Evolutionary conservation across 1,284 basidiomycete genomes (phyloP).

Genomic region (Malassezia brasiliensis): DNA sequence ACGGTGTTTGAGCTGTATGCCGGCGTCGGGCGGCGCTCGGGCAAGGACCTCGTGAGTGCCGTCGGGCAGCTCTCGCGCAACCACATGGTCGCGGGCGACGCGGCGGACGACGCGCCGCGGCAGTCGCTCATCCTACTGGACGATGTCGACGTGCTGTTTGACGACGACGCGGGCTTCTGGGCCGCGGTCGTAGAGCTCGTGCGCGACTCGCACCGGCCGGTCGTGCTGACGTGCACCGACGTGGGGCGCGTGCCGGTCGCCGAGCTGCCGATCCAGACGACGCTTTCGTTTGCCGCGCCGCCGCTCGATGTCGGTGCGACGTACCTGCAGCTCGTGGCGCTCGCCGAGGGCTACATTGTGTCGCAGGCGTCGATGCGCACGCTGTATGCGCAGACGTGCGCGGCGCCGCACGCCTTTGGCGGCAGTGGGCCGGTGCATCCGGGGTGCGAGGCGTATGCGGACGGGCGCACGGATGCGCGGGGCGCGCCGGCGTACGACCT

Average conservation of each 20-base stretch:
- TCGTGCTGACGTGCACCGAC: constrained; percentile 39
- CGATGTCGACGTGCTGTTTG: constrained; percentile 87
- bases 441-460: background rate
- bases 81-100: constrained; percentile 37
- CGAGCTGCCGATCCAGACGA: constrained; percentile 27
- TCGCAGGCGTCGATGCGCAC: constrained; percentile 45
- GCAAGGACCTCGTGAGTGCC: constrained; percentile 65
- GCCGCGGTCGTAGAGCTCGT: constrained; percentile 52
- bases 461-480: background rate
- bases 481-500: constrained; percentile 6
- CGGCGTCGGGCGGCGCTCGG: constrained; percentile 71
- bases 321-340: constrained; percentile 66
- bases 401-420: background rate
- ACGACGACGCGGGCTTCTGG: constrained; percentile 88
- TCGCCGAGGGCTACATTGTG: constrained; percentile 61
- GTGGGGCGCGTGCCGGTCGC: constrained; percentile 19
- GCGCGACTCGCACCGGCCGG: constrained; percentile 32
- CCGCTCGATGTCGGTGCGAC: constrained; percentile 1
- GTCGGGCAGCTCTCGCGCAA: constrained; percentile 90
- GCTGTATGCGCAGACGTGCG: constrained; percentile 1
- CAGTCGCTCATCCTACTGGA: constrained; percentile 92
- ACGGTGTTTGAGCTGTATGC: constrained; percentile 95
- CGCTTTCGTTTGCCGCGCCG: constrained; percentile 26
- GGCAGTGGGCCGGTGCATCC: constrained; percentile 8
- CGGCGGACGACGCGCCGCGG: constrained; percentile 33